Conservation (phyloP, 768 basidiomycete species). For the Clavulina sp. region DNA sequence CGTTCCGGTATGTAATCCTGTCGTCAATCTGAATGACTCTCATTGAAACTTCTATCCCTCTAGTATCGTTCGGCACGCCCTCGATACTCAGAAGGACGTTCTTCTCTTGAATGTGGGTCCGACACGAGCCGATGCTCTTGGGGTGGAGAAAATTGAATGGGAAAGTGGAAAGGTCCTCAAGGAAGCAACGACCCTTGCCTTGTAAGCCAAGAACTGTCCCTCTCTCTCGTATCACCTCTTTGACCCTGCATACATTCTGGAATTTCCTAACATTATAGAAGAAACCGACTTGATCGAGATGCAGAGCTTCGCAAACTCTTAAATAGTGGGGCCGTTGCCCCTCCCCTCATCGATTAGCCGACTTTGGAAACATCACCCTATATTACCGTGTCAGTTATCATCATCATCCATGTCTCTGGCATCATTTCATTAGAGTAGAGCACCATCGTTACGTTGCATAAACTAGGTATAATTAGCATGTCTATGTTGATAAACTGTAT, state of each 20-base stretch:
- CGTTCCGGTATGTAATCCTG: conserved; percentile 43
- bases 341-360: conserved; percentile 23
- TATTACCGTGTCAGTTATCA: not conserved
- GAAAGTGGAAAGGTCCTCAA: conserved; percentile 54
- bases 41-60: not conserved
- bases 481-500: not conserved
- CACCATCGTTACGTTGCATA: not conserved
- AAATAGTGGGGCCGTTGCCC: conserved; percentile 38
- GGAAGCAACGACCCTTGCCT: conserved; percentile 38
- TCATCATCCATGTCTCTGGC: not conserved
- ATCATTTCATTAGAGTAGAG: not conserved
- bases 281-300: conserved; percentile 27
- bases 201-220: too few species aligned
- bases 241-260: conserved; percentile 4
- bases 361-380: not conserved
- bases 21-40: not conserved
- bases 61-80: conserved; percentile 65
- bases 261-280: conserved; percentile 22
- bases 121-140: conserved; percentile 57
- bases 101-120: conserved; percentile 78
- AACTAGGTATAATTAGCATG: not conserved
- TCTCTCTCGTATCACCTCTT: conserved; percentile 12
- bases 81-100: conserved; percentile 57
- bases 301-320: conserved; percentile 34
- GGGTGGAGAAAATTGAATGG: conserved; percentile 66